phyloP scores from a whole-genome alignment of 2,329 filamentous ascomycete species.

The Aschersonia sp. region DNA sequence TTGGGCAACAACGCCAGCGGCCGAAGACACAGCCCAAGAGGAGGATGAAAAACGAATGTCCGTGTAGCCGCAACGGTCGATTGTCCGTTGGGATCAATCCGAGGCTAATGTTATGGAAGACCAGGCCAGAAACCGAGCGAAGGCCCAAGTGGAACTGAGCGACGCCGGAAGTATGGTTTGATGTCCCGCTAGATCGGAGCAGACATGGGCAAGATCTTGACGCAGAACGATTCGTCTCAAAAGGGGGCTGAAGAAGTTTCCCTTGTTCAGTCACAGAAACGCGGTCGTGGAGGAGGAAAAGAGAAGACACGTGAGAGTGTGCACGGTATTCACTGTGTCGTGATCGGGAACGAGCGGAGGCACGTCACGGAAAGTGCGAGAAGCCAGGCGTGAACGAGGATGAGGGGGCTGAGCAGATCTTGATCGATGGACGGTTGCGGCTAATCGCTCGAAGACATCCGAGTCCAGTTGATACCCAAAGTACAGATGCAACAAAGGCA shows the following conservation, averaged over 20 bases:
- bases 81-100: too few relatives aligned
- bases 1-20: conserved; percentile 39
- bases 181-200: background rate
- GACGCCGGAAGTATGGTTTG: background rate
- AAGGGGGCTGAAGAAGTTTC: background rate
- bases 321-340: background rate
- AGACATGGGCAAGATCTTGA: background rate
- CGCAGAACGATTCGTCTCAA: background rate
- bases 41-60: too few relatives aligned
- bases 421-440: background rate
- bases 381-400: background rate
- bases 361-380: background rate
- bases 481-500: conserved; percentile 6
- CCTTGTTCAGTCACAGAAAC: background rate
- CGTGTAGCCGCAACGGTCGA: too few relatives aligned
- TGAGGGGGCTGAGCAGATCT: background rate
- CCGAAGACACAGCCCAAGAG: conserved; percentile 18
- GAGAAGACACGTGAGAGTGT: conserved; percentile 9
- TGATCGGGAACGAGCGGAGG: background rate
- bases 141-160: background rate
- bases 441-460: background rate
- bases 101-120: conserved; percentile 1
- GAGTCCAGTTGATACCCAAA: conserved; percentile 1
- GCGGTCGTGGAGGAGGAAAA: conserved; percentile 10
- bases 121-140: background rate